phyloP scores from a whole-genome alignment of 495 filamentous ascomycete genomes.

The Penicillium subrubescens region DNA sequence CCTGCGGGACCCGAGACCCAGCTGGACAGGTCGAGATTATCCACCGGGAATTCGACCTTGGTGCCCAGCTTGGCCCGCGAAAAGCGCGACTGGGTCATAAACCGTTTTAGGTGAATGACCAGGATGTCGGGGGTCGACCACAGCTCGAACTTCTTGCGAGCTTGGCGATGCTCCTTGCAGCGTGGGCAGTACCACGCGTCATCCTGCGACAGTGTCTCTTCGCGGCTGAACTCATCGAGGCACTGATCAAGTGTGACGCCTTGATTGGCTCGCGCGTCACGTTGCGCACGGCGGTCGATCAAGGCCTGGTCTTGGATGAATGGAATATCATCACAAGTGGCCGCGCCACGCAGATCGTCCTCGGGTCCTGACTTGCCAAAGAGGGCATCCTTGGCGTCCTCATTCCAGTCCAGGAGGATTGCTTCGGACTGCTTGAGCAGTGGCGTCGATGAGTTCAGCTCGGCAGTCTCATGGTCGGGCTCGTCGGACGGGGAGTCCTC shows the following conservation, averaged over 20 bases:
- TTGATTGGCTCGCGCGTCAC: constrained; percentile 62
- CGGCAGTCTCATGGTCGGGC: constrained; percentile 10
- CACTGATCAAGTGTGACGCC: constrained; percentile 90
- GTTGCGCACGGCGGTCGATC: constrained; percentile 57
- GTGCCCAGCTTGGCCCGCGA: constrained; percentile 88
- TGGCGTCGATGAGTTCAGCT: constrained; percentile 36
- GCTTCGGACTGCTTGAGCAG: constrained; percentile 77
- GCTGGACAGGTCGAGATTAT: constrained; percentile 77
- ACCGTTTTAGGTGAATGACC: constrained; percentile 92
- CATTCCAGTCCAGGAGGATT: constrained; percentile 81
- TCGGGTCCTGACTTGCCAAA: constrained; percentile 58
- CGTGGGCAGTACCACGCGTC: constrained; percentile 96
- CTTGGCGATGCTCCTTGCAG: constrained; percentile 89
- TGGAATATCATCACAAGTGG: constrained; percentile 54
- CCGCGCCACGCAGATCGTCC: constrained; percentile 1
- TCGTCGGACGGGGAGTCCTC: constrained; percentile 19
- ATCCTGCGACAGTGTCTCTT: constrained; percentile 88
- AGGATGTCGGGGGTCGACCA: constrained; percentile 96
- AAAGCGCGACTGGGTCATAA: constrained; percentile 62
- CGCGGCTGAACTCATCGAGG: constrained; percentile 86
- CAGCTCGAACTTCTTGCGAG: constrained; percentile 93
- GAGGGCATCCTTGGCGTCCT: constrained; percentile 64
- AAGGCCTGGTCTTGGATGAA: constrained; percentile 68
- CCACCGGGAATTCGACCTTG: constrained; percentile 87
- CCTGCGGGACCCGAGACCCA: constrained; percentile 76